These are phyloP conservation scores for Aspergillus sp. DNA, from an alignment of 2,329 filamentous ascomycete genomes.

Conservation along the genomic window DNA sequence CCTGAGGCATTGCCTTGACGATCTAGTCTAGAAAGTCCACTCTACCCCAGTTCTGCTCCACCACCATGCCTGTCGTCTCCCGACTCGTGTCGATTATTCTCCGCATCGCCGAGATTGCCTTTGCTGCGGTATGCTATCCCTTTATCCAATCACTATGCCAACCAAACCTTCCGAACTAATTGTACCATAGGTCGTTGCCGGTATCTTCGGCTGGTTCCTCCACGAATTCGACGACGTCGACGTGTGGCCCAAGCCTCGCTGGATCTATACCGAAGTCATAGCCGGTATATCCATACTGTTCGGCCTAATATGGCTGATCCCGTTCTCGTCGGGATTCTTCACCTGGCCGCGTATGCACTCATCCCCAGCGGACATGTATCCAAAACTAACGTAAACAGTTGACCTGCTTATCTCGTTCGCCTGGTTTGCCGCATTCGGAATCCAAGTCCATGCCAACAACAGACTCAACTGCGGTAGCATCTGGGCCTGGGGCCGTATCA, in stretches of 20 bases:
- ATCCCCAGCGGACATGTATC: not conserved
- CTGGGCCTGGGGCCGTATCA: constrained; percentile 65
- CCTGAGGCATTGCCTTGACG: constrained; percentile 1
- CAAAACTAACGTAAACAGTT: constrained; percentile 37
- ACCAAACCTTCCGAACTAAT: constrained; percentile 11
- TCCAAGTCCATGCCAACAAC: constrained; percentile 63
- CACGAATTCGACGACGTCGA: constrained; percentile 53
- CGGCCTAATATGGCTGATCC: constrained; percentile 73
- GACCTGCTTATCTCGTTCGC: constrained; percentile 70
- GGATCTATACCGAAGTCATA: constrained; percentile 76
- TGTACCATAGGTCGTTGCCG: constrained; percentile 60
- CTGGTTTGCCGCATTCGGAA: constrained; percentile 73
- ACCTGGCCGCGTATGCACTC: constrained; percentile 61
- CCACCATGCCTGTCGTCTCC: constrained; percentile 56
- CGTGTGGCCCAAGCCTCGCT: constrained; percentile 63
- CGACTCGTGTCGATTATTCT: constrained; percentile 62
- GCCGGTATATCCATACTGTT: constrained; percentile 71
- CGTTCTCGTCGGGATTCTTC: constrained; percentile 69
- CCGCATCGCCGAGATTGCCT: constrained; percentile 67
- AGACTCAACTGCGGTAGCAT: constrained; percentile 58
- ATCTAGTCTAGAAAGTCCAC: constrained; percentile 5
- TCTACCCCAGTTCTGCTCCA: constrained; percentile 1
- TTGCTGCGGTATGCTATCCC: constrained; percentile 61
- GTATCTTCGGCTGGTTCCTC: constrained; percentile 70
- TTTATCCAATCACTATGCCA: constrained; percentile 1